Evolutionary conservation across 805 yeast genomes (phyloP), one percentile per base, ranked within the genome.

Genomic region (Yarrowia sp.): DNA sequence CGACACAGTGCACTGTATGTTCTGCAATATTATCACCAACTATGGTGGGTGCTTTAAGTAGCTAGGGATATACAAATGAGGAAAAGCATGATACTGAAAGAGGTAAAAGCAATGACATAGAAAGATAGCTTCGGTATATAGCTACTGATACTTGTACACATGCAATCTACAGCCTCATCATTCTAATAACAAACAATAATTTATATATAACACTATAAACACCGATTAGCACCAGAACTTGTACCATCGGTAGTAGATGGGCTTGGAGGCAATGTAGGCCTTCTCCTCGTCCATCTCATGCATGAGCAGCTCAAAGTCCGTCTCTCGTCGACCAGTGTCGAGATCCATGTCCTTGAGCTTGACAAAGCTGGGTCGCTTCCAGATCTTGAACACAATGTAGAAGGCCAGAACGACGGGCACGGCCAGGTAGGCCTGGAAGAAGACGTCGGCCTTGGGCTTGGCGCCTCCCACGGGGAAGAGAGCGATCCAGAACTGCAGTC

Each of bases 401-500:
- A 80, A 83, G 14, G 75, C 80, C 15, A 80, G 19, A 15, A 78
- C 74, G 15, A 81, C 76, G 3, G 82, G 82, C 1, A 77, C 78
- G 3, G 88, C 87, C 61, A 87, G 76, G 74, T 86, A 87, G 65
- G 80, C 78, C 76, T 81, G 78, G 81, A 87, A 86, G 77, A 87
- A 87, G 68, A 55, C 71, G 20, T 68, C 43, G 34, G 82, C 82
- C 65, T 73, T 70, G 19, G 82, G 79, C 81, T 82, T 60, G 9
- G 72, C 70, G 90, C 91, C 81, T 12, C 86, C 86, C 47, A 87
- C 73, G 68, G 95, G 95, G 81, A 80, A 88, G 47, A 88, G 76
- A 14, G 92, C 91, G 68, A 86, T 82, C 89, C 91, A 90, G 81
- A 90, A 88, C 78, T 90, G 91, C n/a, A 90, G 87, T 68, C 83